Base-by-base conservation (phyloP, 1,139 yeast genomes). In the Suhomyces atakaporum region DNA sequence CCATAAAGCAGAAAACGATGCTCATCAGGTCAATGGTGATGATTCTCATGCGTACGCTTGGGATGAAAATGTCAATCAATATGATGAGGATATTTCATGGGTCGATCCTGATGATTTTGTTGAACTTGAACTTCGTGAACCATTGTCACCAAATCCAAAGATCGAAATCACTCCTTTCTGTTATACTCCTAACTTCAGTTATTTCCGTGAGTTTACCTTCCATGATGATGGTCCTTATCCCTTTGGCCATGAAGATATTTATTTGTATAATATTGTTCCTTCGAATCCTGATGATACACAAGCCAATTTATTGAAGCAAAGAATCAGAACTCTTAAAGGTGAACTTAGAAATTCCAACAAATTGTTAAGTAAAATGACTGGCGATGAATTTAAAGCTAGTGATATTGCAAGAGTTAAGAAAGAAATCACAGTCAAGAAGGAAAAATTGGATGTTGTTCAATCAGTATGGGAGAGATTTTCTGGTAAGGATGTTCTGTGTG, bases 61-160 rank as follows among this genome's bases (percentile, higher is more conserved):
- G 50, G 21, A 54, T 27, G 55, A 52, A 19, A 59, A 59, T 31
- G 54, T 68, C 37, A 65, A 66, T 24, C 60, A 65, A 7, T 58
- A 61, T 21, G 78, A 71, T 20, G 61, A 60, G 35, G 87, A 82
- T 46, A 56, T 65, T 37, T 57, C 78, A 0, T 92, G 97, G 97
- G 66, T 81, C 35, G 97, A 92, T 54, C 62, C 75, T 20, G 79
- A 85, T 41, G 98, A 92, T 60, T 92, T 81, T 50, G 69, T 77
- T 11, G 97, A 92, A 52, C 63, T 90, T 29, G 87, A 78, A 51
- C 68, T 72, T 47, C 63, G 63, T n/a, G 66, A 73, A 43, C 58
- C 67, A 16, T 66, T 60, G 2, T 65, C 76, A 4, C 67, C 75
- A 2, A 61, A 70, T 29, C 92, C 95, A 0, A 62, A 68, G 29